Conservation (phyloP, 176 grass and related monocot species). For the Oropetium thomaeum region DNA sequence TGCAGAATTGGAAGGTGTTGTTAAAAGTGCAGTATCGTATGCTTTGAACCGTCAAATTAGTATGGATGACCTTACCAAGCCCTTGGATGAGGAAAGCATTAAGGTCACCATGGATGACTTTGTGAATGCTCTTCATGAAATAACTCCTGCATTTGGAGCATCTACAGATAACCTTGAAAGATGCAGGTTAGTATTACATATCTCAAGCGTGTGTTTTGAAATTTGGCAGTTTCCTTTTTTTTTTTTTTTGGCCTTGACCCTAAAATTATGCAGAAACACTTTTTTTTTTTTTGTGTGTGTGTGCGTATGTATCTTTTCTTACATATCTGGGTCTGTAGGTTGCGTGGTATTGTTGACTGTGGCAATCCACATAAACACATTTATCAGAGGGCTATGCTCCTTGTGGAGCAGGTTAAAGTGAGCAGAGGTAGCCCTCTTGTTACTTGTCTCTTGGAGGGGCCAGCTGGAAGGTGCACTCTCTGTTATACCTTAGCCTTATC, state of each 20-base stretch:
- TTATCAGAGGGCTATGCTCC: constrained; percentile 77
- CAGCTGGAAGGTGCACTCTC: constrained; percentile 64
- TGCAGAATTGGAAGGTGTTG: constrained; percentile 97
- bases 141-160: constrained; percentile 89
- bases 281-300: background rate
- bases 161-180: constrained; percentile 92
- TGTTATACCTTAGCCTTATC: background rate
- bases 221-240: too few species aligned
- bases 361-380: constrained; percentile 73
- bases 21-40: constrained; percentile 94
- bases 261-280: background rate
- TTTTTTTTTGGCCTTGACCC: background rate
- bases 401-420: constrained; percentile 94
- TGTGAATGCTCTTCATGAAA: constrained; percentile 89
- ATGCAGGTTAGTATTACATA: constrained; percentile 66
- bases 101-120: constrained; percentile 99
- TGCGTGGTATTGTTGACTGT: constrained; percentile 87
- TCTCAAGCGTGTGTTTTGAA: background rate
- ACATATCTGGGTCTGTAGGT: constrained; percentile 40
- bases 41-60: constrained; percentile 87
- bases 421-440: constrained; percentile 92
- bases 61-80: constrained; percentile 94
- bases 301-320: too few species aligned
- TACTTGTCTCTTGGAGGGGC: constrained; percentile 92
- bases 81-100: constrained; percentile 88